These are phyloP conservation scores for Cladorrhinum samala DNA, from an alignment of 495 filamentous ascomycete species.

Conservation along the genomic window DNA sequence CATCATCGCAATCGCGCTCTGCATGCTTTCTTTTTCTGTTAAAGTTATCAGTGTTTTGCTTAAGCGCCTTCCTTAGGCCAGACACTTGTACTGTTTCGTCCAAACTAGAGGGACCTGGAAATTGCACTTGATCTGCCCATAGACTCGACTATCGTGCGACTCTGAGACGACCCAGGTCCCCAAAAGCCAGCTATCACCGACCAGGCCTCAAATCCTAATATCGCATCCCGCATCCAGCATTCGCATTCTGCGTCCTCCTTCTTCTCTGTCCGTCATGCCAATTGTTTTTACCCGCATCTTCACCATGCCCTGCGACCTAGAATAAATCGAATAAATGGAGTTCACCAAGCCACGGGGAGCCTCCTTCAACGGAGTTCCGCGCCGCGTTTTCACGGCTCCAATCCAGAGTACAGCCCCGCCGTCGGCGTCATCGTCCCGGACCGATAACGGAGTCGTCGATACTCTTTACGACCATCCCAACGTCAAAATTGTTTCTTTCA, in stretches of 20 bases:
- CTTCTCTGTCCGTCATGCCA: not conserved
- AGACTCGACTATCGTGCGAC: slow-evolving; percentile 13
- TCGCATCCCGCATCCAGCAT: not conserved
- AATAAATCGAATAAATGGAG: slow-evolving; percentile 19
- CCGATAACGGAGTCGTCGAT: slow-evolving; percentile 47
- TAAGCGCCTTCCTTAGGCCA: not conserved
- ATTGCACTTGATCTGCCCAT: slow-evolving; percentile 8
- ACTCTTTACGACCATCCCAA: slow-evolving; percentile 64
- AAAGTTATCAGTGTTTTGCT: too few species aligned
- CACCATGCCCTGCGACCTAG: slow-evolving; percentile 17
- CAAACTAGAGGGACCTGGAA: not conserved
- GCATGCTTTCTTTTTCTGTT: too few species aligned
- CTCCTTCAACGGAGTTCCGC: slow-evolving; percentile 25
- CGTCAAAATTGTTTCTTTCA: slow-evolving; percentile 61
- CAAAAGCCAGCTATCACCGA: not conserved
- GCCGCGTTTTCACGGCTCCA: slow-evolving; percentile 38
- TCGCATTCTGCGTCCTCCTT: slow-evolving; percentile 2
- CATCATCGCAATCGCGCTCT: too few species aligned
- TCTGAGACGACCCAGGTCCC: slow-evolving; percentile 11
- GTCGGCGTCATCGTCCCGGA: slow-evolving; percentile 19
- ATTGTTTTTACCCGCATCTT: not conserved
- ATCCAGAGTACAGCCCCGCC: slow-evolving; percentile 7
- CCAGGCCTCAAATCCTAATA: too few species aligned
- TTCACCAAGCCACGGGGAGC: slow-evolving; percentile 20
- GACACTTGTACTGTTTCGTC: slow-evolving; percentile 1